Base-by-base conservation (phyloP, 2,329 filamentous ascomycete genomes). In the Fusarium pininemorale region DNA sequence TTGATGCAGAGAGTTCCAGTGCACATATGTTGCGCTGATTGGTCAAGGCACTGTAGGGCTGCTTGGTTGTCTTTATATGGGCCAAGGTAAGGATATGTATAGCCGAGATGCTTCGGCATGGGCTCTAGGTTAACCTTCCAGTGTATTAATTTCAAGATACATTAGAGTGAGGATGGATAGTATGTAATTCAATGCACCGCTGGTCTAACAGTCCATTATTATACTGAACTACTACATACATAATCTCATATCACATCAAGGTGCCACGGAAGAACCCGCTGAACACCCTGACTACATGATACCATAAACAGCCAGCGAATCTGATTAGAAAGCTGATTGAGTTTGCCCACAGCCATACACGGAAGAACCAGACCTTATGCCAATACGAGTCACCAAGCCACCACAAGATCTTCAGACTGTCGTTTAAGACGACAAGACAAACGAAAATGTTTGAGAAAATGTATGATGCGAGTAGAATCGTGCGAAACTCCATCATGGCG, bases 321-420 rank as follows among this genome's bases (percentile, higher is more conserved):
- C 64, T 30, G 0, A 59, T 55, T 0, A 67, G 5, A 35, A 44
- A 67, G 7, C 44, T 58, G 3, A 65, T 39, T 6, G 60, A 58
- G 13, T 67, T 67, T 0, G 60, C 60, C 64, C 64, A 67, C 0
- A 65, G 6, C 64, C 53, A 67, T 0, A 67, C 39, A 1, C 63
- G 60, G 20, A 67, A 67, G 20, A 66, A 67, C 26, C 64, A 39
- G 1, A 67, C 30, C 5, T 67, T 67, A 11, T 67, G 51, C 64
- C 61, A 66, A 0, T 67, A 67, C 0, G 51, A 65, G 3, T 50
- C 32, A 0, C 64, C 64, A 0, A 67, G 44, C 37, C 53, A 67
- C 24, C 51, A 37, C 7, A 67, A 8, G 1, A 56, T 55, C 14
- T 67, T 66, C 0, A 67, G n/a, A 4, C 61, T 67, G 1, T 67